Evolutionary conservation across 495 filamentous ascomycete genomes (phyloP).

Genomic region (Clavariopsis aquatica): DNA sequence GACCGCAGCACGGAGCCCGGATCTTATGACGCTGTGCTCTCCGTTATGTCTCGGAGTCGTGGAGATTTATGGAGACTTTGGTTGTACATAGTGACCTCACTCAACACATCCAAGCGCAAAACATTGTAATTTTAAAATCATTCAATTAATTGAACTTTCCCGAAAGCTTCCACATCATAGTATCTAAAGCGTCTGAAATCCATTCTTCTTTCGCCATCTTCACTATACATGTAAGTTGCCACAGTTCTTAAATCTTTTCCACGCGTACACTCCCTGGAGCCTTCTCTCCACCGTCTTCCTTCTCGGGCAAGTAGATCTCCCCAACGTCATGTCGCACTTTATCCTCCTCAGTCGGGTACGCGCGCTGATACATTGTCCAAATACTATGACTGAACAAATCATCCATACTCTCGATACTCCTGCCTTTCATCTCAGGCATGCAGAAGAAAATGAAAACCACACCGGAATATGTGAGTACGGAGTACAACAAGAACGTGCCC

Average conservation of each 20-base stretch:
- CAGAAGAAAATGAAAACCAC: conserved; percentile 44
- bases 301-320: conserved; percentile 1
- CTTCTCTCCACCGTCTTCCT: conserved; percentile 11
- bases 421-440: conserved; percentile 39
- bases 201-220: too few species aligned
- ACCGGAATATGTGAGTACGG: conserved; percentile 40
- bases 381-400: conserved; percentile 44
- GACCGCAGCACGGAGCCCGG: too few species aligned
- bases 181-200: too few species aligned
- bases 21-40: too few species aligned
- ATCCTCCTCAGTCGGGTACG: conserved; percentile 21
- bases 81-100: too few species aligned
- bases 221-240: background rate
- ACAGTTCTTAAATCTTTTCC: conserved; percentile 4
- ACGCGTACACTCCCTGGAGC: conserved; percentile 4
- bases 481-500: conserved; percentile 41
- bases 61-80: too few species aligned
- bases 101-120: too few species aligned
- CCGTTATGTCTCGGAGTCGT: too few species aligned
- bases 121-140: too few species aligned
- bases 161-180: too few species aligned
- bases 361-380: conserved; percentile 35
- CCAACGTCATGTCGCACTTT: conserved; percentile 21
- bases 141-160: too few species aligned
- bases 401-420: conserved; percentile 47